Evolutionary conservation across 2,329 filamentous ascomycete species (phyloP).

Genomic region (Fusarium virguliforme): DNA sequence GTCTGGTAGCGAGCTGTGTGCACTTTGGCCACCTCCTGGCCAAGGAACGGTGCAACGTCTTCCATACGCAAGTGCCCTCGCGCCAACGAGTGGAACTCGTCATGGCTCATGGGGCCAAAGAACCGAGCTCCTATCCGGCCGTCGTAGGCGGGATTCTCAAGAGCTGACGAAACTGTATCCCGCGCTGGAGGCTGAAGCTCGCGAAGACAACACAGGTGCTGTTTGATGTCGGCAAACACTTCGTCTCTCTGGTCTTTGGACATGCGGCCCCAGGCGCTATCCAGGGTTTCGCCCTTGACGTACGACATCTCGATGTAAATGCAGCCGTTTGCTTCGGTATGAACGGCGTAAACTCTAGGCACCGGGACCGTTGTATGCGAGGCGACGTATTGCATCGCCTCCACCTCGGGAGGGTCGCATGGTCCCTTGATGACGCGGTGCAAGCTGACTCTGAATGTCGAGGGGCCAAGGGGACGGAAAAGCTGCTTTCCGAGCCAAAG

Average conservation of each 20-base stretch:
- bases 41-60: constrained; percentile 44
- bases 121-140: constrained; percentile 48
- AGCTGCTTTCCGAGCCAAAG: constrained; percentile 51
- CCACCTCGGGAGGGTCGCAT: constrained; percentile 51
- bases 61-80: constrained; percentile 46
- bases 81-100: constrained; percentile 49
- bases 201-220: constrained; percentile 46
- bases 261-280: constrained; percentile 42
- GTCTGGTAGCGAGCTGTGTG: constrained; percentile 32
- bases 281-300: constrained; percentile 41
- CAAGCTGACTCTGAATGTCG: constrained; percentile 48
- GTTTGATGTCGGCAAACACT: constrained; percentile 47
- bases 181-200: constrained; percentile 45
- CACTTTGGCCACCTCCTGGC: constrained; percentile 45
- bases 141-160: constrained; percentile 50
- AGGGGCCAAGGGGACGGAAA: constrained; percentile 40
- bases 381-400: constrained; percentile 53
- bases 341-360: constrained; percentile 48
- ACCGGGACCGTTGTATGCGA: constrained; percentile 51
- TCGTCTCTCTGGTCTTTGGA: constrained; percentile 39
- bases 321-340: constrained; percentile 24
- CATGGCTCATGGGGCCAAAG: constrained; percentile 48
- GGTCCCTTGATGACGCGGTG: constrained; percentile 53
- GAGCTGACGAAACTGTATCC: constrained; percentile 47
- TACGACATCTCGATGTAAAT: constrained; percentile 53